Base-by-base conservation (phyloP, 1,284 basidiomycete genomes). In the Ceratobasidium sp. region DNA sequence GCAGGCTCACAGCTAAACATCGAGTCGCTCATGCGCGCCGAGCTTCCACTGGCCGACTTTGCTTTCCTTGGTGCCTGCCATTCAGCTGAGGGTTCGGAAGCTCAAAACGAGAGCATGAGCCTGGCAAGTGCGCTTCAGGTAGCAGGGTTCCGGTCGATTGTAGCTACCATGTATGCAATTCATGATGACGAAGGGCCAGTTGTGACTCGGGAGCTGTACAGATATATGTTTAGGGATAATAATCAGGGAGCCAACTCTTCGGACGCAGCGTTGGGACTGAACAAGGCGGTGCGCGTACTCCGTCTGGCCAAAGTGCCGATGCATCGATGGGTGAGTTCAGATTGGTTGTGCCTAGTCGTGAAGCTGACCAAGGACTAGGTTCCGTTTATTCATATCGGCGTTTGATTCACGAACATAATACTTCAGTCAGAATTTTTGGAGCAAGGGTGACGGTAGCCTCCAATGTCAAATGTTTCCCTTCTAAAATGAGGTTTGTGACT, bases 91-190 rank as follows among this genome's bases (percentile, higher is more conserved):
- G 35, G 35, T 25, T 57, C 43, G 3, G 32, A 25, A 22, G 49
- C 29, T 5, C 68, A 57, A 29, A 58, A 53, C 57, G 68, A 69
- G 57, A 55, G 32, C 32, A 52, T 69, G 47, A 57, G 57, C 35
- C 47, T 69, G 5, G 68, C 68, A 22, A 50, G 45, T 38, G 57
- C 68, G 15, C 27, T 69, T 20, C 57, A 69, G 35, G 43, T 62
- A 17, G 47, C 57, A 2, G 55, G 68, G 15, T 60, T 50, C 31
- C 68, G 68, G 35, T 58, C 43, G 20, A 50, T 60, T 15, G 57
- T 69, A n/a, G 68, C 54, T 13, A 69, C 68, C 20, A 69, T 69
- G 68, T 69, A 58, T 42, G 55, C 68, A 13, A 52, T 69, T n/a
- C 56, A 34, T 12, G 68, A 69, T 27, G 42, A 25, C 25, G 68